Percentiles rank a stretch among this genome's conserved stretches.
phyloP scores from a whole-genome alignment of 768 basidiomycete species.

The Leccinum obscurum region DNA sequence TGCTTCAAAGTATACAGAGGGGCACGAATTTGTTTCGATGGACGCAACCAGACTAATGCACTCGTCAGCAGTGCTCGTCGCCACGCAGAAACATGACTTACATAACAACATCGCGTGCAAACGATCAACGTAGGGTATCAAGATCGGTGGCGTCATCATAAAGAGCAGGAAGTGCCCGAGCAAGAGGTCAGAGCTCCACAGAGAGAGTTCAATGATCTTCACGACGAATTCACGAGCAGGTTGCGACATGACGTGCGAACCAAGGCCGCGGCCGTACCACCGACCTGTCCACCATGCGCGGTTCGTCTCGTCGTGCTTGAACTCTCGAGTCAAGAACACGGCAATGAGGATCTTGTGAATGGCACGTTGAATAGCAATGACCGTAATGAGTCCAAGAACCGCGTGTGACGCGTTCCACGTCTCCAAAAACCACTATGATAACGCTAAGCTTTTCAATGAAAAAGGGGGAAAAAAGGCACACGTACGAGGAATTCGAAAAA shows the following conservation, averaged over 20 bases:
- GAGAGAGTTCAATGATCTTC: conserved; percentile 93
- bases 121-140: conserved; percentile 90
- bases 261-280: conserved; percentile 96
- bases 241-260: conserved; percentile 91
- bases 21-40: conserved; percentile 91
- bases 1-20: conserved; percentile 90
- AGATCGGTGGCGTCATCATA: conserved; percentile 83
- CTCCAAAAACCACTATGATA: conserved; percentile 86
- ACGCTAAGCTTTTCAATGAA: conserved; percentile 11
- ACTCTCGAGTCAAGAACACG: conserved; percentile 93
- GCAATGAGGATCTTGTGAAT: conserved; percentile 93
- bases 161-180: conserved; percentile 86
- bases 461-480: conserved; percentile 12
- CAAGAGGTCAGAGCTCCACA: conserved; percentile 95
- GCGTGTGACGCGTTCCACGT: conserved; percentile 90
- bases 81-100: conserved; percentile 36
- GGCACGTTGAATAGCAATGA: conserved; percentile 89
- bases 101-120: conserved; percentile 90
- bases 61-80: conserved; percentile 16
- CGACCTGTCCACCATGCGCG: conserved; percentile 98
- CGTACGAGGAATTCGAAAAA: conserved; percentile 96
- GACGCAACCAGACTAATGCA: conserved; percentile 84
- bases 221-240: conserved; percentile 96
- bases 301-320: conserved; percentile 99
- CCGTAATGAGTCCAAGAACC: conserved; percentile 88